Percentiles rank a stretch among this genome's conserved stretches.
Evolutionary conservation across 768 basidiomycete species (phyloP).

Genomic region (Auricularia sp.): DNA sequence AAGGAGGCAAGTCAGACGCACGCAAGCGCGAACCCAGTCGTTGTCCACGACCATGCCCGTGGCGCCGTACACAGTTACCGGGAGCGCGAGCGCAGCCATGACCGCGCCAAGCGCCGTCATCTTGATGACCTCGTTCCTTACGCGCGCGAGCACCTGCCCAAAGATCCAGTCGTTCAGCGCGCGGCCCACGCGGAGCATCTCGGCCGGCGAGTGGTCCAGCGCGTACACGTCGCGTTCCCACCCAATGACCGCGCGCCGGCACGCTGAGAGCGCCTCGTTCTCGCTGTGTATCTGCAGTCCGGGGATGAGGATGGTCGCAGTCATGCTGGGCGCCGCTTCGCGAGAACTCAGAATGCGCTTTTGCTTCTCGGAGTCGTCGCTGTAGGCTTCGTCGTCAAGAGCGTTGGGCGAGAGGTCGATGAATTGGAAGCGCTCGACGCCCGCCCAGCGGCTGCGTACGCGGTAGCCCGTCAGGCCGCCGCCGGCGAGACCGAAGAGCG

Average conservation of each 20-base stretch:
- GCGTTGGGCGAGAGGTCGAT: slow-evolving; percentile 20
- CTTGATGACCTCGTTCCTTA: slow-evolving; percentile 30
- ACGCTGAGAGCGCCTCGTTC: too few relatives aligned
- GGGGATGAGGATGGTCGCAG: slow-evolving; percentile 28
- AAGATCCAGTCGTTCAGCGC: slow-evolving; percentile 21
- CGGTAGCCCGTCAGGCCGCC: slow-evolving; percentile 27
- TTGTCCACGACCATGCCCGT: slow-evolving; percentile 17
- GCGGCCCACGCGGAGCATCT: slow-evolving; percentile 19
- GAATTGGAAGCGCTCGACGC: slow-evolving; percentile 30
- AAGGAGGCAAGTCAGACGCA: slow-evolving; percentile 4
- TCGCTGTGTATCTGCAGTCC: slow-evolving; percentile 22
- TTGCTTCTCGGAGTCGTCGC: neutral
- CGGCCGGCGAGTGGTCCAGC: slow-evolving; percentile 16
- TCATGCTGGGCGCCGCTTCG: neutral
- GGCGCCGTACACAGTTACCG: slow-evolving; percentile 13
- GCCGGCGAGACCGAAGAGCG: slow-evolving; percentile 28
- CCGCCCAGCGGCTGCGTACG: slow-evolving; percentile 26
- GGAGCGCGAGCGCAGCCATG: slow-evolving; percentile 24
- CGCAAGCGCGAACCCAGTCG: slow-evolving; percentile 17
- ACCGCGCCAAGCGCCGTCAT: slow-evolving; percentile 31
- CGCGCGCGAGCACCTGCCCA: slow-evolving; percentile 19
- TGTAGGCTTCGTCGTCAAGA: neutral
- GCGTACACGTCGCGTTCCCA: slow-evolving; percentile 25
- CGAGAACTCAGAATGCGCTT: neutral
- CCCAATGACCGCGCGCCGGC: too few relatives aligned